Percentiles rank a stretch among this genome's conserved stretches.
Conservation (phyloP, 345 rosid species). For the Hibiscus trionum region DNA sequence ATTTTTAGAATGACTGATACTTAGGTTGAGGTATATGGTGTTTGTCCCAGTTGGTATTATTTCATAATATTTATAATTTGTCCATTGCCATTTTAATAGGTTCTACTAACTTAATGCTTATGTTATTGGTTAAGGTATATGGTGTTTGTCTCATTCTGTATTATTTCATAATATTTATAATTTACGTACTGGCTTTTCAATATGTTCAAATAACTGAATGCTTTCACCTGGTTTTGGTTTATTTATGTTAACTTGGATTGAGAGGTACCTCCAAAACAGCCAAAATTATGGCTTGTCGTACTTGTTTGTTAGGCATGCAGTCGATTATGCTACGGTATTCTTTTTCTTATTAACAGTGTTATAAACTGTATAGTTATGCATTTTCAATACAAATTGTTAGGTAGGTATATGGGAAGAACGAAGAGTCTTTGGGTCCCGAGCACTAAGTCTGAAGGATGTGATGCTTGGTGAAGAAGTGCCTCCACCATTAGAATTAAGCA, state of each 20-base stretch:
- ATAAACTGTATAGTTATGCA: background rate
- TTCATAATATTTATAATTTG: background rate
- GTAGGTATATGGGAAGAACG: slow-evolving; percentile 94
- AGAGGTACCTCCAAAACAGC: background rate
- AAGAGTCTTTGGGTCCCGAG: slow-evolving; percentile 85
- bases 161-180: too few species aligned
- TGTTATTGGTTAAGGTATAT: too few species aligned
- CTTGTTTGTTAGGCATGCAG: background rate
- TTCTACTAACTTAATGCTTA: background rate
- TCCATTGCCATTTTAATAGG: background rate
- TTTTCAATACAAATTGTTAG: slow-evolving; percentile 23
- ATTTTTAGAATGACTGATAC: background rate
- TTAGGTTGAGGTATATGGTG: background rate
- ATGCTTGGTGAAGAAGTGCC: slow-evolving; percentile 76
- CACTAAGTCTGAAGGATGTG: slow-evolving; percentile 51
- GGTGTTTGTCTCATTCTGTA: too few species aligned
- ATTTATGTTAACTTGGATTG: background rate
- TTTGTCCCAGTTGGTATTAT: background rate
- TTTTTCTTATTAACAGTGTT: background rate
- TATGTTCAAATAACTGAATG: background rate
- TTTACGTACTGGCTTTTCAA: too few species aligned
- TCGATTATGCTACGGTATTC: background rate
- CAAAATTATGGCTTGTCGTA: background rate
- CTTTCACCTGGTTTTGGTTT: background rate
- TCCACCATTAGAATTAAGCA: slow-evolving; percentile 65